Percentiles rank a stretch among this genome's conserved stretches.
phyloP scores from a whole-genome alignment of 2,329 filamentous ascomycete species.

The Colletotrichum phormii region DNA sequence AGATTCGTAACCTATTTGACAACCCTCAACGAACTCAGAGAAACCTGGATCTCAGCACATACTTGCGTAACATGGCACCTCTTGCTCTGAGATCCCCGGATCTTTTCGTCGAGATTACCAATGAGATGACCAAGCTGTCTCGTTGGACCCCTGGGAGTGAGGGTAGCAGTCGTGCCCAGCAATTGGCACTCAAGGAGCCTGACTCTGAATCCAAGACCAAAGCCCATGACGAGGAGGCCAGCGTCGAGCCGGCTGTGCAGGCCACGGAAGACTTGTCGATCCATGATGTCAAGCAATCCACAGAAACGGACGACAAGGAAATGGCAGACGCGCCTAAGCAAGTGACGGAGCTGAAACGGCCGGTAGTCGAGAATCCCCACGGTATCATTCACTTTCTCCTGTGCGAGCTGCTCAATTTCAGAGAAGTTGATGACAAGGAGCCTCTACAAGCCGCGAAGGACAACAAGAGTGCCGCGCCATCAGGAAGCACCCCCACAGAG shows the following conservation, averaged over 20 bases:
- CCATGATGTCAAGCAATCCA: conserved; percentile 69
- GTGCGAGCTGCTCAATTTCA: conserved; percentile 90
- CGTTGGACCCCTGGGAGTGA: conserved; percentile 63
- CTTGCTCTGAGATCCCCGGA: conserved; percentile 84
- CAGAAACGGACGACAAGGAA: conserved; percentile 69
- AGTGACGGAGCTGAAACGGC: conserved; percentile 77
- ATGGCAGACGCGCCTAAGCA: conserved; percentile 74
- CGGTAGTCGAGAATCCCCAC: conserved; percentile 90
- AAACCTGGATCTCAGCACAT: conserved; percentile 76
- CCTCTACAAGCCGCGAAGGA: conserved; percentile 57
- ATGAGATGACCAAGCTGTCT: conserved; percentile 82
- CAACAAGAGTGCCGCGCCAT: conserved; percentile 48
- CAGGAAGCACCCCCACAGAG: conserved; percentile 33
- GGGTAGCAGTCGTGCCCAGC: conserved; percentile 47
- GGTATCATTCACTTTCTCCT: conserved; percentile 96
- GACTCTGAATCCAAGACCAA: conserved; percentile 39
- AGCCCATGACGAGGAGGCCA: conserved; percentile 30
- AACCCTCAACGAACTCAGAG: conserved; percentile 62
- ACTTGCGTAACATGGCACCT: conserved; percentile 81
- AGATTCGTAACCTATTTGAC: conserved; percentile 85
- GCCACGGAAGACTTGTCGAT: conserved; percentile 60
- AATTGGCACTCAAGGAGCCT: conserved; percentile 56
- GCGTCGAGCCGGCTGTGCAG: conserved; percentile 57
- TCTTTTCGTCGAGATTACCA: conserved; percentile 87
- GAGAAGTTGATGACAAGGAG: conserved; percentile 91